These are phyloP conservation scores for Phoenix roebelenii DNA, from an alignment of 176 grass and related monocot species.

Conservation along the genomic window DNA sequence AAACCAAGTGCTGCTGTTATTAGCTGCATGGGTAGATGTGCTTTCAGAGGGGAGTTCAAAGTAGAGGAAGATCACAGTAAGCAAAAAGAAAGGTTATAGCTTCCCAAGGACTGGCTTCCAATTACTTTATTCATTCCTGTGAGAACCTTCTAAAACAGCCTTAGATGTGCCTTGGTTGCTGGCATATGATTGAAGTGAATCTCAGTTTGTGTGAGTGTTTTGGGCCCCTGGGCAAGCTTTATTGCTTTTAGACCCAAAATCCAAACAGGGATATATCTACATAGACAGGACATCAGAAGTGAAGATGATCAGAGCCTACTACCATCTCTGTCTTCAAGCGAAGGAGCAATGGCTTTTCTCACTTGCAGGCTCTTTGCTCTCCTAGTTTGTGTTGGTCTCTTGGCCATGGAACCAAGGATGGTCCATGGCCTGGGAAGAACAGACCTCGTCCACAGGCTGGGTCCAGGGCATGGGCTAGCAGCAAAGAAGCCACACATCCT, in stretches of 20 bases:
- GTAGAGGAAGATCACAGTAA: not conserved
- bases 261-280: constrained; percentile 19
- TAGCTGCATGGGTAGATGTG: no score
- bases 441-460: not conserved
- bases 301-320: no score
- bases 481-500: constrained; percentile 9
- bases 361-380: constrained; percentile 16
- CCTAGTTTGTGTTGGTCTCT: constrained; percentile 11
- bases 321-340: not conserved
- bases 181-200: constrained; percentile 32
- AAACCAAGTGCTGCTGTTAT: no score
- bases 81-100: not conserved
- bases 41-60: not conserved
- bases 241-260: constrained; percentile 24
- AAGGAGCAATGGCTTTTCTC: constrained; percentile 11
- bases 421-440: constrained; percentile 18
- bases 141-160: constrained; percentile 32
- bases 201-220: not conserved
- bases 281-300: no score
- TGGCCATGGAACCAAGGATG: constrained; percentile 12
- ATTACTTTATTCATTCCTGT: constrained; percentile 14
- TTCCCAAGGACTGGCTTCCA: constrained; percentile 9
- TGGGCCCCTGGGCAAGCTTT: constrained; percentile 11
- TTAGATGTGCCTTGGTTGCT: constrained; percentile 14
- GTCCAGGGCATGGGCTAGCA: not conserved